phyloP scores from a whole-genome alignment of 345 rosid genomes.

The Rubroshorea leprosula region DNA sequence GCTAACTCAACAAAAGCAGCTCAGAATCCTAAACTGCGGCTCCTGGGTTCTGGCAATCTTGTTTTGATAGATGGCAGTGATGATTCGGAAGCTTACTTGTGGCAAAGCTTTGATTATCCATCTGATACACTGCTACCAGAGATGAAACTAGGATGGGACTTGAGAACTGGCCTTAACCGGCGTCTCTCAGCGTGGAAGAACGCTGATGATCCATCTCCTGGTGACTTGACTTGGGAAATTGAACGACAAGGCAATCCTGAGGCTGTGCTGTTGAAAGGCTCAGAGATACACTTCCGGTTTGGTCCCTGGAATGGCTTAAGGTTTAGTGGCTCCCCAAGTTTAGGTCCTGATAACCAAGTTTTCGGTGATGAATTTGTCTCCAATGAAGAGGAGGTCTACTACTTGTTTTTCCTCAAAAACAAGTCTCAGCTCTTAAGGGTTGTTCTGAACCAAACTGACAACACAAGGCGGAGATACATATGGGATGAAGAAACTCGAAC shows the following conservation, averaged over 20 bases:
- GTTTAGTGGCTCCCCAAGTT: constrained; percentile 24
- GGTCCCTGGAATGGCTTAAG: constrained; percentile 50
- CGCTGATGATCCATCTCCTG: constrained; percentile 13
- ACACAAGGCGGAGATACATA: not conserved
- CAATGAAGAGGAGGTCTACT: too few species aligned
- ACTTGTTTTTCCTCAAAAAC: too few species aligned
- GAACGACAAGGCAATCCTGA: not conserved
- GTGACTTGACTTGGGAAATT: constrained; percentile 1
- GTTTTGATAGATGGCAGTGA: too few species aligned
- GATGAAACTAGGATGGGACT: constrained; percentile 50
- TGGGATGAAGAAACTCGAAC: too few species aligned
- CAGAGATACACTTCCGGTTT: not conserved
- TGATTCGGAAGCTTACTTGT: too few species aligned
- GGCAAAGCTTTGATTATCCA: constrained; percentile 56
- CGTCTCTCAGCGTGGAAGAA: constrained; percentile 8
- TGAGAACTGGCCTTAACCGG: not conserved
- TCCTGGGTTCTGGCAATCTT: too few species aligned
- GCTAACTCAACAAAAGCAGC: too few species aligned
- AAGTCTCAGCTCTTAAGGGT: not conserved
- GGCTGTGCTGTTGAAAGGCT: constrained; percentile 15
- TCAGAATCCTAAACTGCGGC: too few species aligned
- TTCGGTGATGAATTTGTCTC: too few species aligned
- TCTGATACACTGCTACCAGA: constrained; percentile 36
- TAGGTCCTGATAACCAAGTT: not conserved
- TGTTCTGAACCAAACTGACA: constrained; percentile 2